These are phyloP conservation scores for Leishmania amazonensis DNA, from an alignment of 208 protist genomes.

Conservation along the genomic window DNA sequence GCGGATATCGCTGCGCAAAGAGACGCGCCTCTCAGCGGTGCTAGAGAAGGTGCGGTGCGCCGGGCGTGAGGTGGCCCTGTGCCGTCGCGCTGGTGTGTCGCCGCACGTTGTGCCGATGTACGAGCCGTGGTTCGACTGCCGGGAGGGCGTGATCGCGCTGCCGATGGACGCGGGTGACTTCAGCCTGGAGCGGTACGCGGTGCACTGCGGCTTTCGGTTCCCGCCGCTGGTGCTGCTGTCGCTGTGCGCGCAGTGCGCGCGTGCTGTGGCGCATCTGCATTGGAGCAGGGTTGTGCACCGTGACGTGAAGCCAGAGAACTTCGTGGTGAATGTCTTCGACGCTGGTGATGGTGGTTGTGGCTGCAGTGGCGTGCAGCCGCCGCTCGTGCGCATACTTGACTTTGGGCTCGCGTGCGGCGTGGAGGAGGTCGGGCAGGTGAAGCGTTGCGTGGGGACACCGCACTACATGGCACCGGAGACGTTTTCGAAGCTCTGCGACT, in stretches of 20 bases:
- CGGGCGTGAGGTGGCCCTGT: constrained; percentile 10
- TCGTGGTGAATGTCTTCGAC: constrained; percentile 93
- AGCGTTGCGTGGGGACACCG: constrained; percentile 9
- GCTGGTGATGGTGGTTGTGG: background rate
- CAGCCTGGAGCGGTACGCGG: constrained; percentile 12
- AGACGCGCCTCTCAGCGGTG: background rate
- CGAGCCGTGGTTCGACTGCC: constrained; percentile 14
- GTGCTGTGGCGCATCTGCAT: constrained; percentile 95
- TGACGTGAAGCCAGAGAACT: constrained; percentile 99
- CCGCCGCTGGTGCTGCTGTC: constrained; percentile 18
- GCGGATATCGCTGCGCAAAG: constrained; percentile 1
- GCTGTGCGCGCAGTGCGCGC: constrained; percentile 15
- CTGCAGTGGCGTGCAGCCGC: constrained; percentile 1
- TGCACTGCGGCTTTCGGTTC: background rate
- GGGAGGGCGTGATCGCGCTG: constrained; percentile 1
- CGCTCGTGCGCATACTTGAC: constrained; percentile 17
- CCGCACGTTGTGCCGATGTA: constrained; percentile 11
- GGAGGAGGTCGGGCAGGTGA: background rate
- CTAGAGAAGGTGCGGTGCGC: background rate
- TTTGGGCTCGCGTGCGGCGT: constrained; percentile 20
- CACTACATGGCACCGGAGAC: constrained; percentile 18
- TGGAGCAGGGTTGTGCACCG: constrained; percentile 95
- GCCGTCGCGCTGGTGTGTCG: background rate
- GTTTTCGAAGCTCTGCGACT: background rate
- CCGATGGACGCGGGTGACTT: constrained; percentile 19